These are phyloP conservation scores for Coelastrella sp. DNA, from an alignment of 139 green algal genomes.

Conservation along the genomic window DNA sequence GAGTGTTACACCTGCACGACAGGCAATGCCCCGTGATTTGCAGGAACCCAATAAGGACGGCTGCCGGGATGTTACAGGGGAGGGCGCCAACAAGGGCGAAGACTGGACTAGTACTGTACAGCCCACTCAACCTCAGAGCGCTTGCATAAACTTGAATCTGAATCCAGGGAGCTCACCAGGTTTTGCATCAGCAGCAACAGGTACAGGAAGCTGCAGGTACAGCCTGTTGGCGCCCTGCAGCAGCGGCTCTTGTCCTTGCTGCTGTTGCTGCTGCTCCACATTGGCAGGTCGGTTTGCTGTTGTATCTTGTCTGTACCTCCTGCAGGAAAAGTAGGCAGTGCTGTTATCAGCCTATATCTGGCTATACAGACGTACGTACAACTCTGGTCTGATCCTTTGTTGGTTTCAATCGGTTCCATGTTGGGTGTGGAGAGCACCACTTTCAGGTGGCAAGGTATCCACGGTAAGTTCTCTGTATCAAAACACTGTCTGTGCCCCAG, in stretches of 20 bases:
- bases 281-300: background rate
- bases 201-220: constrained; percentile 14
- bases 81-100: too few species aligned
- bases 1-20: background rate
- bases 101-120: too few species aligned
- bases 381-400: too few species aligned
- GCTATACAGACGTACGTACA: too few species aligned
- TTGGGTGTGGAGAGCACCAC: too few species aligned
- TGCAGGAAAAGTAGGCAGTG: background rate
- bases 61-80: background rate
- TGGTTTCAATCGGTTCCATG: too few species aligned
- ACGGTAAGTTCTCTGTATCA: too few species aligned
- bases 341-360: too few species aligned
- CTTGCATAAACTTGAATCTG: too few species aligned
- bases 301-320: constrained; percentile 20
- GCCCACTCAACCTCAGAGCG: too few species aligned
- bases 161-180: background rate
- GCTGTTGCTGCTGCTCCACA: background rate
- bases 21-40: background rate
- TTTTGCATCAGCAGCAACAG: constrained; percentile 6
- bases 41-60: background rate
- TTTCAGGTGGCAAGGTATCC: too few species aligned
- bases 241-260: background rate
- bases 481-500: too few species aligned
- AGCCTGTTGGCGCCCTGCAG: background rate